A percentile compares a stretch with the other conserved stretches of the same genome.
phyloP scores from a whole-genome alignment of 2,329 filamentous ascomycete species.

The Trichoderma sp. region DNA sequence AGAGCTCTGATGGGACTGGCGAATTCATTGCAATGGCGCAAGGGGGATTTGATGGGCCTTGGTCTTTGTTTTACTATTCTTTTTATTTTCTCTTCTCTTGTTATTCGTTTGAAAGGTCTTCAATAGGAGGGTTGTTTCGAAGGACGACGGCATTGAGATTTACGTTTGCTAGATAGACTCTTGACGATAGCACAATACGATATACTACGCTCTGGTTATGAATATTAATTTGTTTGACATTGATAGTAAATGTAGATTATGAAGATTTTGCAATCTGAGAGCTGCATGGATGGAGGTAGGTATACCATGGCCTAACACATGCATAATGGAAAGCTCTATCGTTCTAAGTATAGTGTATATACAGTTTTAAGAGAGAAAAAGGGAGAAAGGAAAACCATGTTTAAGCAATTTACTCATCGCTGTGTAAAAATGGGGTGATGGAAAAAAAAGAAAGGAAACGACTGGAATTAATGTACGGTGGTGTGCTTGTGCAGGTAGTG shows the following conservation, averaged over 20 bases:
- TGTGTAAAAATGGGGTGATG: neutral
- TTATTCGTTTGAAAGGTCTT: neutral
- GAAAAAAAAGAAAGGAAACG: neutral
- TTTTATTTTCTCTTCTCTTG: neutral
- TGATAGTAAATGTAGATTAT: neutral
- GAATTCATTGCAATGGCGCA: slow-evolving; percentile 29
- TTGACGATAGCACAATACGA: slow-evolving; percentile 25
- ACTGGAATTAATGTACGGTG: neutral
- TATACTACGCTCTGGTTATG: slow-evolving; percentile 7
- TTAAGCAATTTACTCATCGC: slow-evolving; percentile 10
- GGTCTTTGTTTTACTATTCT: neutral
- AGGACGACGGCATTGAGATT: neutral
- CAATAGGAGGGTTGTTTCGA: neutral
- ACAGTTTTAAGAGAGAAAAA: slow-evolving; percentile 8
- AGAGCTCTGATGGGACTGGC: slow-evolving; percentile 15
- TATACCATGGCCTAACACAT: neutral
- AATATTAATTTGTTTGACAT: neutral
- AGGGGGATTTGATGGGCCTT: slow-evolving; percentile 23
- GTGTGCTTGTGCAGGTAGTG: neutral
- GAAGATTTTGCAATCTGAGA: slow-evolving; percentile 22
- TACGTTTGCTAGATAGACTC: slow-evolving; percentile 16
- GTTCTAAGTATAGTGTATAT: slow-evolving; percentile 5
- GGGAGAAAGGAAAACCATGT: neutral
- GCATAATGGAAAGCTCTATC: slow-evolving; percentile 15
- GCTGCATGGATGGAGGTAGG: neutral